Conservation (phyloP, 2,329 filamentous ascomycete genomes). For the Monilinia aucupariae region DNA sequence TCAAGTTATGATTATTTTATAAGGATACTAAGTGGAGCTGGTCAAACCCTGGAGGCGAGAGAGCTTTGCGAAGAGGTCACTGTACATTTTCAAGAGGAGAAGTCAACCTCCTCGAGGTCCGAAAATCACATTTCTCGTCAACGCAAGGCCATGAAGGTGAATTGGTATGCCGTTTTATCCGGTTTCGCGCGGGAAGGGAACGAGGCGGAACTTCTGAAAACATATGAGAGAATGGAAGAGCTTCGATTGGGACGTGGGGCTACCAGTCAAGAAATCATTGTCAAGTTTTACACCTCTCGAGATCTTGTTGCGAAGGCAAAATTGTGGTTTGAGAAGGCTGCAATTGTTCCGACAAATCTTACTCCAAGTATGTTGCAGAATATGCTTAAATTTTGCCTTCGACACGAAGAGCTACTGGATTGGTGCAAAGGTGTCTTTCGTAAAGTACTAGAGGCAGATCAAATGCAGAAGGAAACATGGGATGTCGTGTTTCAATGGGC, state of each 20-base stretch:
- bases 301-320: conserved; percentile 57
- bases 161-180: conserved; percentile 48
- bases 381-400: conserved; percentile 52
- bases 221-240: conserved; percentile 48
- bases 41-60: conserved; percentile 28
- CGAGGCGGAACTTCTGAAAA: conserved; percentile 52
- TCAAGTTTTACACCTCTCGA: conserved; percentile 55
- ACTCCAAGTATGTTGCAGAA: conserved; percentile 39
- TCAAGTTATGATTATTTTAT: conserved; percentile 3
- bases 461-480: conserved; percentile 52
- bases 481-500: conserved; percentile 73
- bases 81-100: not conserved
- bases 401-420: conserved; percentile 51
- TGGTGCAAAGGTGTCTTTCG: conserved; percentile 59
- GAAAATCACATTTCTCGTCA: not conserved
- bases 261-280: conserved; percentile 49
- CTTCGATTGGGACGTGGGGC: conserved; percentile 43
- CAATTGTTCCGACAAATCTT: not conserved
- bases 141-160: conserved; percentile 29
- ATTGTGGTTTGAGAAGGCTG: conserved; percentile 57
- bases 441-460: conserved; percentile 39
- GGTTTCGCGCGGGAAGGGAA: conserved; percentile 59
- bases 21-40: conserved; percentile 23
- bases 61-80: conserved; percentile 18
- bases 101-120: no score